Evolutionary conservation across 352 stramenopile genomes (phyloP).

Genomic region (Pythium utonaiense): DNA sequence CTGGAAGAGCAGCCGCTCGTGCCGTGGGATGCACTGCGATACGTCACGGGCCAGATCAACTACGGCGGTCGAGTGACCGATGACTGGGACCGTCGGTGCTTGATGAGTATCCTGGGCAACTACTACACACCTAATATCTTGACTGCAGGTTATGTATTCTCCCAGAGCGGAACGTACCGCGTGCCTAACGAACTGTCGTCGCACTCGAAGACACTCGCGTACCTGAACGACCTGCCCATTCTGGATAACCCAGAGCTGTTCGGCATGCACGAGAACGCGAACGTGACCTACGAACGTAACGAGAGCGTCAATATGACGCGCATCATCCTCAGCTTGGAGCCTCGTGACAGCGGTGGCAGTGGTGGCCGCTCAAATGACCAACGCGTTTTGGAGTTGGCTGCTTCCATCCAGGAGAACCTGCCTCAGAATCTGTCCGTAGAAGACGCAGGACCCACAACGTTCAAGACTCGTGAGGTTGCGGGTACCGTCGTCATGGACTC

Average conservation of each 20-base stretch:
- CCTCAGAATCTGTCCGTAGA: slow-evolving; percentile 71
- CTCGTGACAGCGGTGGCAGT: slow-evolving; percentile 59
- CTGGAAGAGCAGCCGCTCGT: slow-evolving; percentile 88
- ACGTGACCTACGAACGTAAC: slow-evolving; percentile 92
- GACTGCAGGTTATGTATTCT: slow-evolving; percentile 80
- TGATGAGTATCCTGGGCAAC: slow-evolving; percentile 92
- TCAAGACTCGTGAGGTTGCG: slow-evolving; percentile 82
- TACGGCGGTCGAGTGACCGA: slow-evolving; percentile 95
- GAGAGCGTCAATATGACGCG: slow-evolving; percentile 87
- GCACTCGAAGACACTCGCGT: slow-evolving; percentile 61
- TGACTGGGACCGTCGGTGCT: slow-evolving; percentile 92
- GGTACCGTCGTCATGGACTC: slow-evolving; percentile 89
- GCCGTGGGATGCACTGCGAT: slow-evolving; percentile 92
- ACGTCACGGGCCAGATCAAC: slow-evolving; percentile 95
- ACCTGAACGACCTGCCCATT: slow-evolving; percentile 78
- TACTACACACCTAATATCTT: slow-evolving; percentile 89
- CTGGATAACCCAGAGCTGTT: slow-evolving; percentile 93
- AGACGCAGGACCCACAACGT: slow-evolving; percentile 88
- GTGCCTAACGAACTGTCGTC: slow-evolving; percentile 48
- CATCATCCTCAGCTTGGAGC: slow-evolving; percentile 89
- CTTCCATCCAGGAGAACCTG: slow-evolving; percentile 61
- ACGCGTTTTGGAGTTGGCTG: slow-evolving; percentile 70
- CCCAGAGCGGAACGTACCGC: slow-evolving; percentile 83
- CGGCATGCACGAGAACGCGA: slow-evolving; percentile 96
- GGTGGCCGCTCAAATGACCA: slow-evolving; percentile 84